Base-by-base conservation (phyloP, 73 alveolate species). In the Paramecium octaurelia region DNA sequence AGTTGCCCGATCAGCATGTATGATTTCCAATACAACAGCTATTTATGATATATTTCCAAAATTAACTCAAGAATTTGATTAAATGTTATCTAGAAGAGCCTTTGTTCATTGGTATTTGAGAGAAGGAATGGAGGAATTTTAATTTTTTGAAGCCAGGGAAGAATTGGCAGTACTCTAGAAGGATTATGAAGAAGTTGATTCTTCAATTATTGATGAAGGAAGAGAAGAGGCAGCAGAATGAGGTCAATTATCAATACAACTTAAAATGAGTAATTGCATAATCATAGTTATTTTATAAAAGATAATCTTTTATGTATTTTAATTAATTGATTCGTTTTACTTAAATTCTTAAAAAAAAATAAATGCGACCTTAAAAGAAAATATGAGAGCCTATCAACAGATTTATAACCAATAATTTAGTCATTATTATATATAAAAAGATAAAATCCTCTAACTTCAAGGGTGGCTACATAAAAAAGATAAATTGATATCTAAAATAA, bases 101-200 rank as follows among this genome's bases (percentile, higher is more conserved):
- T 98, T 98, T 96, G 99, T 98, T 71, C 99, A 98, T 88, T 97
- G 99, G 98, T 98, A 96, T 93, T 97, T 95, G 88, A 99, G 99
- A 68, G 99, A 98, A 93, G 99, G 99, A 59, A 95, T 98, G 98
- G 99, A 97, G 85, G 99, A 97, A 94, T 99, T 98, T 60, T 98
- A 96, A 93, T 98, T 98, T 97, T 94, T 97, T 58, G 98, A 97
- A 43, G 99, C 98, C 77, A 93, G 98, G 89, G 99, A 95, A 64
- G 98, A 97, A 70, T 91, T 97, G 36, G 97, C 96, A 23, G 95
- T 87, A 0, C 96, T 95, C 77, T 95, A 93, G 35, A 92, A 94
- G 23, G 80, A 60, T 20, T 60, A 60, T 60, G 98, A 96, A 93
- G 98, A 96, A 59, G 98, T 97, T 42, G 98, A 96, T 29, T 95